A percentile compares a stretch with the other conserved stretches of the same genome.
These are phyloP conservation scores for Wallacemonas sp. DNA, from an alignment of 208 protist genomes.

Conservation along the genomic window DNA sequence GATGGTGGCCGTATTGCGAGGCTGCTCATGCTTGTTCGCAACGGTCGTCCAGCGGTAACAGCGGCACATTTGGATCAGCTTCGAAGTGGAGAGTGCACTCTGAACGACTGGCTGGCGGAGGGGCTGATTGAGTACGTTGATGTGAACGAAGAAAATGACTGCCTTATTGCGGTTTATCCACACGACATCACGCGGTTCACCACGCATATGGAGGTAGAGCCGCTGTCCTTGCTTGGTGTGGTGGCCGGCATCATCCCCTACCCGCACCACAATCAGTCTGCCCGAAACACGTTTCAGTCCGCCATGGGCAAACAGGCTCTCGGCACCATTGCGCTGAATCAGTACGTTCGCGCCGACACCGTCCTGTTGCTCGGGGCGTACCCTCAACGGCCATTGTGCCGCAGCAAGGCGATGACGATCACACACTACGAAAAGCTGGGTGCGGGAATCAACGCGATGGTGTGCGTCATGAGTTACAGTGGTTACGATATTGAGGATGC, in stretches of 20 bases:
- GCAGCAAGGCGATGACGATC: constrained; percentile 96
- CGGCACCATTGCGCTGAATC: constrained; percentile 95
- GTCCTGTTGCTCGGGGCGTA: constrained; percentile 98
- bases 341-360: constrained; percentile 98
- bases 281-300: constrained; percentile 99
- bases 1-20: constrained; percentile 88
- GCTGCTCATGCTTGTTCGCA: constrained; percentile 71
- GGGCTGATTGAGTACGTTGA: constrained; percentile 99
- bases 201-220: constrained; percentile 94
- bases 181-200: constrained; percentile 82
- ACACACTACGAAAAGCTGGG: constrained; percentile 96
- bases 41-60: constrained; percentile 64
- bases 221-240: constrained; percentile 88
- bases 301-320: constrained; percentile 99
- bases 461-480: constrained; percentile 99
- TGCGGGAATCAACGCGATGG: constrained; percentile 99
- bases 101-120: constrained; percentile 89
- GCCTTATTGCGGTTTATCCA: constrained; percentile 95
- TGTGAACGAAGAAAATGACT: constrained; percentile 99
- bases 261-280: constrained; percentile 99
- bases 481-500: constrained; percentile 99
- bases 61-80: constrained; percentile 59
- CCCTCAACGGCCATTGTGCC: constrained; percentile 97
- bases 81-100: constrained; percentile 53
- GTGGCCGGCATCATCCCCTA: constrained; percentile 98